Base-by-base conservation (phyloP, 2,329 filamentous ascomycete species). In the Penicillium sp. region DNA sequence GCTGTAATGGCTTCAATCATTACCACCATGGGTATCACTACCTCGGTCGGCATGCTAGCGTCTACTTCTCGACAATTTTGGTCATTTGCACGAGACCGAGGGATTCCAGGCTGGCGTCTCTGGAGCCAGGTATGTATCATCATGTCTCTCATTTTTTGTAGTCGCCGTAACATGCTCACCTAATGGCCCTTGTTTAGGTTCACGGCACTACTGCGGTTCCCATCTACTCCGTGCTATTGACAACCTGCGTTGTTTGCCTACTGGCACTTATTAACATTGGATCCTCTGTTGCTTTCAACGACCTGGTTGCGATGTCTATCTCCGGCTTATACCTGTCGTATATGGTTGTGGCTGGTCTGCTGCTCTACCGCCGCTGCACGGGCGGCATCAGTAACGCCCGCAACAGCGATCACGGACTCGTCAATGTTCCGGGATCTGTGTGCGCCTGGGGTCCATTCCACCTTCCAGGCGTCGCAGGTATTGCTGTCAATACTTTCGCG, bases 31-130 rank as follows among this genome's bases (percentile, higher is more conserved):
- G 65, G 63, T 15, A 57, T 67, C 13, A 67, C 64, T 36, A 64
- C 66, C 8, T 66, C 66, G 1, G 65, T 72, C 16, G 69, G 67
- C 33, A 65, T 70, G 56, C 54, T 72, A 4, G 70, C 70, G 3
- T 79, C 81, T 74, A 72, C 66, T 60, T 85, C 53, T 68, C 76
- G 63, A 23, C 62, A 65, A 47, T 61, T 66, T 45, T 65, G 64
- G 68, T 63, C 65, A 7, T 66, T 68, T 23, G 52, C 65, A 13
- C 52, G 65, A 26, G 62, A 68, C 36, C 56, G 61, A 3, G 65
- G 62, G 9, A 54, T 68, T 16, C 65, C 65, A 0, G 59, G 61
- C 3, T 68, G 65, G 60, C 57, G 60, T 16, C 7, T 67, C 2
- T 67, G 64, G 64, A 66, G 63, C 47, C 53, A 59, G 54, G 64